Conservation (phyloP, 306 rosid species). For the Cajanus cajan region DNA sequence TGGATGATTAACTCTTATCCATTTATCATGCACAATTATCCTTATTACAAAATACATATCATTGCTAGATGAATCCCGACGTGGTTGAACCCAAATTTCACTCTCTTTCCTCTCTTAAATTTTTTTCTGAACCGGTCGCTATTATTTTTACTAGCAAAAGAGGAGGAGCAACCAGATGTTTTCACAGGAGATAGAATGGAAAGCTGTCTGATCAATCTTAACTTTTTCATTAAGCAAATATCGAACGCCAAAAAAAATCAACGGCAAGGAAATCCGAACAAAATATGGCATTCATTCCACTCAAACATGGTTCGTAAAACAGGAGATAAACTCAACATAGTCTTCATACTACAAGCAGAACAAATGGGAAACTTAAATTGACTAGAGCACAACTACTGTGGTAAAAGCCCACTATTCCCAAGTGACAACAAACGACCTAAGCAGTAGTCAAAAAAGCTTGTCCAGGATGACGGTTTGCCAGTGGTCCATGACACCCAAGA, state of each 20-base stretch:
- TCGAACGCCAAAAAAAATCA: not conserved
- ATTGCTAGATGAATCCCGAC: not conserved
- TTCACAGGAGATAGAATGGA: not conserved
- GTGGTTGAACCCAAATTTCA: not conserved
- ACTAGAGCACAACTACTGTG: not conserved
- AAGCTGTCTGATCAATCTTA: not conserved
- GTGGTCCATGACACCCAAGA: constrained; percentile 76
- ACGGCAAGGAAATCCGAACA: not conserved
- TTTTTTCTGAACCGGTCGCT: not conserved
- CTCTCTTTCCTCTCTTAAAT: not conserved
- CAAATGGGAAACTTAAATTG: constrained; percentile 1
- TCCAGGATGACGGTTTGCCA: constrained; percentile 62
- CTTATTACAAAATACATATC: not conserved
- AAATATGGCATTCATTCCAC: constrained; percentile 20
- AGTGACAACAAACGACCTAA: constrained; percentile 25
- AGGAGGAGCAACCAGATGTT: not conserved
- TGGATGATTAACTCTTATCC: too few relatives aligned
- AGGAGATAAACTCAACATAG: not conserved
- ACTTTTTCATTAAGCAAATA: not conserved
- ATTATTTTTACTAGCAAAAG: not conserved
- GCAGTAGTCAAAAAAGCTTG: constrained; percentile 39
- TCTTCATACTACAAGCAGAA: not conserved
- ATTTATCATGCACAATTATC: not conserved
- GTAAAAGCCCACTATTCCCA: not conserved
- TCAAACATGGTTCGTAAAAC: not conserved